Evolutionary conservation across 2,329 filamentous ascomycete species (phyloP).

Genomic region (Aspergillus neoniger): DNA sequence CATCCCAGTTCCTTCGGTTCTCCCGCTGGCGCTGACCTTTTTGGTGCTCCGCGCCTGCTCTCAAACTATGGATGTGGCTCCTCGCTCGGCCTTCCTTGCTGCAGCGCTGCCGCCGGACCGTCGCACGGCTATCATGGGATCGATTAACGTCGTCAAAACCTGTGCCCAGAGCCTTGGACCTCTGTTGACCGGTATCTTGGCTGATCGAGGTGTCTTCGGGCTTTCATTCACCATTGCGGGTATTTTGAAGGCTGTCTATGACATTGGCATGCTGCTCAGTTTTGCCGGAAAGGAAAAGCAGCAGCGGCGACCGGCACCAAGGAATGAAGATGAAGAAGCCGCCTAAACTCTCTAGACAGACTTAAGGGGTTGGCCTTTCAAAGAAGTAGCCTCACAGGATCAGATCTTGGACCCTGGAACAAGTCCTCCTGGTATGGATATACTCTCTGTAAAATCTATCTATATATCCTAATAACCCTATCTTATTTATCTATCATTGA

Average conservation of each 20-base stretch:
- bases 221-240: conserved; percentile 66
- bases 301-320: not conserved
- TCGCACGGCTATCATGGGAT: conserved; percentile 70
- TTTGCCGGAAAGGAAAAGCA: conserved; percentile 39
- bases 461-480: too few species aligned
- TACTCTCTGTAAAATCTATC: too few species aligned
- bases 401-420: too few species aligned
- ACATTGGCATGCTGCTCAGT: conserved; percentile 58
- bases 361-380: too few species aligned
- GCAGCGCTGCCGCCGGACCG: conserved; percentile 65
- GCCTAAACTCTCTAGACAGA: not conserved
- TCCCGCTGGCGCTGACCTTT: conserved; percentile 60
- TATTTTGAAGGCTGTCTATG: conserved; percentile 62
- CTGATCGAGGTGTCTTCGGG: conserved; percentile 59
- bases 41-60: conserved; percentile 64
- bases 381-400: too few species aligned
- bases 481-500: too few species aligned
- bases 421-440: too few species aligned
- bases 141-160: conserved; percentile 70
- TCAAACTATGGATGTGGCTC: conserved; percentile 70
- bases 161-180: conserved; percentile 63
- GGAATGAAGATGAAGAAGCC: not conserved
- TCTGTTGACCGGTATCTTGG: conserved; percentile 64
- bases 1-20: conserved; percentile 59
- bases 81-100: conserved; percentile 69